phyloP scores from a whole-genome alignment of 805 yeast genomes.

The Teunomyces gatunensis region DNA sequence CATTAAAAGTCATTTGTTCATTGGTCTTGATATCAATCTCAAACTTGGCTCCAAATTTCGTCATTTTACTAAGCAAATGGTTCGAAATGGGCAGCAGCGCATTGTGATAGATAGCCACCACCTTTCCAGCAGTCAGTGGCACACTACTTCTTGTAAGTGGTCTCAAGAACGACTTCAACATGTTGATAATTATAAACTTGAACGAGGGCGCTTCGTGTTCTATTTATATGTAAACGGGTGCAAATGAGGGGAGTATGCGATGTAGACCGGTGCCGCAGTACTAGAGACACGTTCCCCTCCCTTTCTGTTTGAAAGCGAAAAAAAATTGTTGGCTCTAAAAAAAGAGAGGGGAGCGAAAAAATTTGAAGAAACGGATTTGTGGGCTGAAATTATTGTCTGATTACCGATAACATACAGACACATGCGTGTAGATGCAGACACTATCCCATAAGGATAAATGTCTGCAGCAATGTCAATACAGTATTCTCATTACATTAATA shows the following conservation, averaged over 20 bases:
- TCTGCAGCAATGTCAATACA: too few species aligned
- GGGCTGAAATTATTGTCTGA: neutral
- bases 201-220: neutral
- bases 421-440: neutral
- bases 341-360: neutral
- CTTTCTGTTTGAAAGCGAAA: neutral
- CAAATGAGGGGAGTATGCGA: constrained; percentile 1
- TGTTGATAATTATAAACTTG: neutral
- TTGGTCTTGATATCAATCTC: constrained; percentile 15
- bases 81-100: constrained; percentile 17
- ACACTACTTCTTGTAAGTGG: neutral
- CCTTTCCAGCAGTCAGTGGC: constrained; percentile 7
- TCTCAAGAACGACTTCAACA: constrained; percentile 8
- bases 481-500: too few species aligned
- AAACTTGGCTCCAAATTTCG: constrained; percentile 13
- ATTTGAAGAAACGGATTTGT: neutral
- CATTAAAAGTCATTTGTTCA: constrained; percentile 20
- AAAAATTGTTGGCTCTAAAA: neutral
- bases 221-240: neutral
- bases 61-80: constrained; percentile 8
- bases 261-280: neutral
- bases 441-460: too few species aligned
- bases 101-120: constrained; percentile 31
- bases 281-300: neutral
- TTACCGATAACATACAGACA: neutral